phyloP scores from a whole-genome alignment of 2,329 filamentous ascomycete genomes.

The Zasmidium citrigriseum region DNA sequence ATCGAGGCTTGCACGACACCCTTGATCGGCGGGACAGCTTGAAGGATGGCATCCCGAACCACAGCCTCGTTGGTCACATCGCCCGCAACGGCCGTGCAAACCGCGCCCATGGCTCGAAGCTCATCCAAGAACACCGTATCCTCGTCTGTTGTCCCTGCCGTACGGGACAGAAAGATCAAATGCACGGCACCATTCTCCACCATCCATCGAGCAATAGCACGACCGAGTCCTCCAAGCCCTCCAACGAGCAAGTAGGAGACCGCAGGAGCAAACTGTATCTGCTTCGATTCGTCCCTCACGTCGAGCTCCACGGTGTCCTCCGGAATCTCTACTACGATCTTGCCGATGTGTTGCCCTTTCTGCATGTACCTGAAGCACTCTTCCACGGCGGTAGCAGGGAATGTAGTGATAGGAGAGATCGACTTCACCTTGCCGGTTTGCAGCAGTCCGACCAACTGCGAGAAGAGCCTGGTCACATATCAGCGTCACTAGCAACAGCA shows the following conservation, averaged over 20 bases:
- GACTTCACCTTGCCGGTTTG: conserved; percentile 6
- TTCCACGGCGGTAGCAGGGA: conserved; percentile 6
- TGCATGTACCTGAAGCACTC: conserved; percentile 21
- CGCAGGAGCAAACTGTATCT: too few species aligned
- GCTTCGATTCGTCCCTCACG: too few species aligned
- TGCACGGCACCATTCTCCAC: conserved; percentile 10
- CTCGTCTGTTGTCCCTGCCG: background rate
- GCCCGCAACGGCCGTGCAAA: background rate
- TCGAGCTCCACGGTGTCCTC: too few species aligned
- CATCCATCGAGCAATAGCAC: conserved; percentile 9
- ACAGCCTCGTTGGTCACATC: background rate
- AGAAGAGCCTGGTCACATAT: conserved; percentile 2
- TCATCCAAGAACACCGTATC: background rate
- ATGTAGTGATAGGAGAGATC: conserved; percentile 2
- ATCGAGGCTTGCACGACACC: conserved; percentile 35
- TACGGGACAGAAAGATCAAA: conserved; percentile 14
- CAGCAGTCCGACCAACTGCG: background rate
- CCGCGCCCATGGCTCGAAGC: too few species aligned
- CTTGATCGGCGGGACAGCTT: background rate
- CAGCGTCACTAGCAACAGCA: too few species aligned
- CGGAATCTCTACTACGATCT: conserved; percentile 8
- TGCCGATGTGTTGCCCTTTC: conserved; percentile 24
- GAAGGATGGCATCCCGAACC: background rate
- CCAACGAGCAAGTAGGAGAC: background rate
- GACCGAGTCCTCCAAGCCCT: background rate